Evolutionary conservation across 1,139 yeast genomes (phyloP).

Genomic region (Zygoascus meyerae): DNA sequence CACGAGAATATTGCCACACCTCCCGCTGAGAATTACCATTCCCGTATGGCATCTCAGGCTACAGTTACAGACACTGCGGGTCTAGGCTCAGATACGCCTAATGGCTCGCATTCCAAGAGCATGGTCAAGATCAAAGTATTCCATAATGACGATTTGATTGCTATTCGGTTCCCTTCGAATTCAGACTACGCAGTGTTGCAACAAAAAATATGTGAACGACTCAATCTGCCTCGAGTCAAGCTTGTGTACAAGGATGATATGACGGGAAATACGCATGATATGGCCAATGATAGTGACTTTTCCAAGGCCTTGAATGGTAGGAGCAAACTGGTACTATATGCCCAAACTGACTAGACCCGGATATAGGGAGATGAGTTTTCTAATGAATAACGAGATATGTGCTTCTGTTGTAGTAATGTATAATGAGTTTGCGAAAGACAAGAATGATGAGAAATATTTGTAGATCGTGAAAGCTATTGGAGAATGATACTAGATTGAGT

Average conservation of each 20-base stretch:
- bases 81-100: not conserved
- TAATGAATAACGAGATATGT: constrained; percentile 6
- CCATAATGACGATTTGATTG: constrained; percentile 86
- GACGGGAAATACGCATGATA: constrained; percentile 27
- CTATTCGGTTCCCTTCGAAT: constrained; percentile 63
- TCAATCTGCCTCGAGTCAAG: constrained; percentile 35
- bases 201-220: constrained; percentile 59
- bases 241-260: constrained; percentile 29
- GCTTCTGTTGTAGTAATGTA: constrained; percentile 8
- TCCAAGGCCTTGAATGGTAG: constrained; percentile 29
- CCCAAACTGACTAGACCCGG: constrained; percentile 15
- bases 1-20: constrained; percentile 5
- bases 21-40: constrained; percentile 10
- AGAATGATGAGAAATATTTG: too few relatives aligned
- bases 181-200: constrained; percentile 58
- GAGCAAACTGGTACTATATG: constrained; percentile 35
- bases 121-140: constrained; percentile 74
- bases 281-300: constrained; percentile 30
- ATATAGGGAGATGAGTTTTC: constrained; percentile 1
- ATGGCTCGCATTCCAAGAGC: not conserved
- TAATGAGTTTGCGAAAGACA: not conserved
- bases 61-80: constrained; percentile 16
- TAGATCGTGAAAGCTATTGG: too few relatives aligned
- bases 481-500: too few relatives aligned
- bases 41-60: constrained; percentile 19